Base-by-base conservation (phyloP, 495 filamentous ascomycete species). In the Penicillium simplicissimum region DNA sequence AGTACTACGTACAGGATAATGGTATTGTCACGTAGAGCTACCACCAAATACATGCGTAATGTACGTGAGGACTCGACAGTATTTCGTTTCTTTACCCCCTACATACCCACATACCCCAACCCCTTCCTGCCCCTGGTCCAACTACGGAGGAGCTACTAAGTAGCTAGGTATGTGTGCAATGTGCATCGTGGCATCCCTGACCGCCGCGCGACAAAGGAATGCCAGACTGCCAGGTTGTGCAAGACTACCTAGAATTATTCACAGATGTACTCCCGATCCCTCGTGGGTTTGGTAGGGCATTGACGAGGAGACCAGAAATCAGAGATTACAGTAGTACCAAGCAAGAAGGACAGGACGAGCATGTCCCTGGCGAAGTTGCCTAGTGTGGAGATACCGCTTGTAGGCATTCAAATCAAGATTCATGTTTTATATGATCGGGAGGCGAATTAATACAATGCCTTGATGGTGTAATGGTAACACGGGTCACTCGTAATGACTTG, bases 151-250 rank as follows among this genome's bases (percentile, higher is more conserved):
- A n/a, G 23, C 23, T 25, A 25, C 23, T 1, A 3, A 25, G 23
- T 25, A 25, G 3, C 23, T 25, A 3, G 23, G 23, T 25, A 3
- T 25, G 5, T 49, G 35, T 58, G 55, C 56, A 45, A 1, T 49
- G 35, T 58, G 55, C 56, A 45, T 60, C 37, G 47, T 49, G 51
- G 37, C 52, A 75, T 74, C 73, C 67, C 67, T 75, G 71, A 67
- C 60, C 60, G 67, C 67, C 73, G 69, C 57, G 71, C 67, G 64
- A 72, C 43, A 57, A 23, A 23, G 19, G 61, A 34, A 45, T 52
- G 56, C 55, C 23, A 36, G 61, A 34, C 38, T 52, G 56, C 55
- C 23, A 36, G 10, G 11, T 62, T 25, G 48, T 67, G 65, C 62
- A 67, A 43, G 47, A 37, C 40, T 31, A 31, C 6, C 28, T 31